These are phyloP conservation scores for Hyaloperonospora arabidopsidis DNA, from an alignment of 352 stramenopile species.

Conservation along the genomic window DNA sequence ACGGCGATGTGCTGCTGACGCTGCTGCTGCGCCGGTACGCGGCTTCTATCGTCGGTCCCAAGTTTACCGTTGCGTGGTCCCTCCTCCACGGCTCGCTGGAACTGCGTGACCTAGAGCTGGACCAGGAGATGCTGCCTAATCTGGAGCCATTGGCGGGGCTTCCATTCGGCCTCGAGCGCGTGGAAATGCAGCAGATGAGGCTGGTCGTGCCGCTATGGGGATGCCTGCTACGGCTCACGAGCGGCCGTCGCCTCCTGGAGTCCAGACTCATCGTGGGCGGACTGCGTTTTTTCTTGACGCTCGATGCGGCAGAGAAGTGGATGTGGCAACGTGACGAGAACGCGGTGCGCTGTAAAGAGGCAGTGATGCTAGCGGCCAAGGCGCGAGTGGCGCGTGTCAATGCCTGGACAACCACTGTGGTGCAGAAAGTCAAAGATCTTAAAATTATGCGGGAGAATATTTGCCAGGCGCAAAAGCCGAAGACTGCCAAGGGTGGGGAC, in stretches of 20 bases:
- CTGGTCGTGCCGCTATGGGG: conserved; percentile 49
- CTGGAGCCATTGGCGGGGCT: conserved; percentile 52
- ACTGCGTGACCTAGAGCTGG: conserved; percentile 49
- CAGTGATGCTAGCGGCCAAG: conserved; percentile 45
- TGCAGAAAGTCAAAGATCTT: conserved; percentile 63
- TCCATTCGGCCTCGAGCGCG: conserved; percentile 54
- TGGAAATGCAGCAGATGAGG: conserved; percentile 47
- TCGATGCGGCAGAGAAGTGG: conserved; percentile 71
- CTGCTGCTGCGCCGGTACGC: conserved; percentile 40
- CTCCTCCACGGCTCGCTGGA: conserved; percentile 49
- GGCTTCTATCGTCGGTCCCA: conserved; percentile 36
- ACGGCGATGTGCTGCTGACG: conserved; percentile 61
- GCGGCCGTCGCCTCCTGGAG: conserved; percentile 20
- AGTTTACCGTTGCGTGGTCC: conserved; percentile 59
- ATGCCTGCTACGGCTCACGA: conserved; percentile 21
- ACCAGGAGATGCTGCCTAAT: conserved; percentile 33
- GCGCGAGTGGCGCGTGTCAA: conserved; percentile 45
- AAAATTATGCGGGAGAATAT: conserved; percentile 26
- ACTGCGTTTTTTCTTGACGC: conserved; percentile 42
- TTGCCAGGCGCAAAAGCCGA: conserved; percentile 24
- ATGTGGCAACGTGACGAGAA: conserved; percentile 68
- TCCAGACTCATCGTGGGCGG: conserved; percentile 50
- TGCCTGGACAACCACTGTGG: conserved; percentile 44
- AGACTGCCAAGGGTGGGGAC: conserved; percentile 10
- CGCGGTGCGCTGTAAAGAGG: conserved; percentile 39